phyloP scores from a whole-genome alignment of 192 early-diverging fungal genomes.

The Umbelopsis isabellina region DNA sequence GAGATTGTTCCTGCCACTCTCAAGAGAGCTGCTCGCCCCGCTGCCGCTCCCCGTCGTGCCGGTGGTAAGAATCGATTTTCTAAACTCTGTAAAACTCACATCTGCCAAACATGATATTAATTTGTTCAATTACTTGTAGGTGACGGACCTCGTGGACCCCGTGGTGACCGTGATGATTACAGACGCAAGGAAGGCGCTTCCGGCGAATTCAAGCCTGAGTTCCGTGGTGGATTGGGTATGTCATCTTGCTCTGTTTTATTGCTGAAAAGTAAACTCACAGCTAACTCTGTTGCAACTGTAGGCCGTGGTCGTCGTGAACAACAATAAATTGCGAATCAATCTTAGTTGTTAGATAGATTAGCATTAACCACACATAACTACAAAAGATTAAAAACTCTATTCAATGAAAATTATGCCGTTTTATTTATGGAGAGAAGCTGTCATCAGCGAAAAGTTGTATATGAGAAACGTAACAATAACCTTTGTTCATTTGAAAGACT shows the following conservation, averaged over 20 bases:
- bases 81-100: neutral
- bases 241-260: neutral
- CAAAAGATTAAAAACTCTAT: neutral
- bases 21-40: conserved; percentile 90
- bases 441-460: too few species aligned
- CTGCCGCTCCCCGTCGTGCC: conserved; percentile 60
- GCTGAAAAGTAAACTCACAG: neutral
- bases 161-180: conserved; percentile 86
- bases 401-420: too few species aligned
- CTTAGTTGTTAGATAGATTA: neutral
- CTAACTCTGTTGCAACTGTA: neutral
- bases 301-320: too few species aligned
- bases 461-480: too few species aligned
- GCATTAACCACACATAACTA: neutral
- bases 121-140: conserved; percentile 48
- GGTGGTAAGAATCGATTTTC: conserved; percentile 47
- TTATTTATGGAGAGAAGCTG: too few species aligned
- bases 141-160: conserved; percentile 67
- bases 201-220: conserved; percentile 96
- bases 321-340: too few species aligned
- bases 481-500: too few species aligned
- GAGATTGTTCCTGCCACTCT: conserved; percentile 97
- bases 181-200: conserved; percentile 92
- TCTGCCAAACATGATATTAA: neutral
- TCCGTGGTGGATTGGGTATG: conserved; percentile 74